These are phyloP conservation scores for Solanum ahanhuiri DNA, from an alignment of 257 asterid genomes.

Conservation along the genomic window DNA sequence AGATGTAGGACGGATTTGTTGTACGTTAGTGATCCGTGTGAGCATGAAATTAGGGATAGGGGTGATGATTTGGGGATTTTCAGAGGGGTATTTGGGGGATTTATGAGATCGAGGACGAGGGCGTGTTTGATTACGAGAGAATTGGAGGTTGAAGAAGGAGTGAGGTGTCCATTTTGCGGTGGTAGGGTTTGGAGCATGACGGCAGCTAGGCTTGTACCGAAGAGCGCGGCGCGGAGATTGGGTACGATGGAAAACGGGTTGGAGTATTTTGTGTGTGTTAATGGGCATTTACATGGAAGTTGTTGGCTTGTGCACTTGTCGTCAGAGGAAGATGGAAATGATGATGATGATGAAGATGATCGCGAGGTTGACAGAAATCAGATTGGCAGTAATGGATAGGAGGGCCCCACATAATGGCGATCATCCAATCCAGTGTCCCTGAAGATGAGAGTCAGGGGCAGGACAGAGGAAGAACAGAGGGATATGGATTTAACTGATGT, in stretches of 20 bases:
- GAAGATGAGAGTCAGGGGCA: too few relatives aligned
- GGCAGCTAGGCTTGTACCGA: slow-evolving; percentile 55
- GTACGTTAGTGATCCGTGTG: slow-evolving; percentile 81
- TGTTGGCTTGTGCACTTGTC: slow-evolving; percentile 77
- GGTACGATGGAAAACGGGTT: slow-evolving; percentile 50
- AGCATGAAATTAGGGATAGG: slow-evolving; percentile 32
- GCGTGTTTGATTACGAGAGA: slow-evolving; percentile 41
- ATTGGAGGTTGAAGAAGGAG: slow-evolving; percentile 35
- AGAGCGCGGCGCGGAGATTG: slow-evolving; percentile 52
- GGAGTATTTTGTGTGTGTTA: slow-evolving; percentile 77
- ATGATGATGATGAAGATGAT: neutral
- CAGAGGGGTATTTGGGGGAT: slow-evolving; percentile 67
- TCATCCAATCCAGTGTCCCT: too few relatives aligned
- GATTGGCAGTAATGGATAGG: neutral
- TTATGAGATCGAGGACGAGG: slow-evolving; percentile 55
- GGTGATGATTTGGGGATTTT: slow-evolving; percentile 48
- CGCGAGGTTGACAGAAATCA: neutral
- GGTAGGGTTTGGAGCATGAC: slow-evolving; percentile 86
- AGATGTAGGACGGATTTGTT: slow-evolving; percentile 54
- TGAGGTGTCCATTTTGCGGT: slow-evolving; percentile 68
- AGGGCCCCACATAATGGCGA: too few relatives aligned
- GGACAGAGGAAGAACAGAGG: neutral
- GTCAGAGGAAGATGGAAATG: neutral
- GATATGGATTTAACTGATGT: neutral
- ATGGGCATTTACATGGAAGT: slow-evolving; percentile 71